Base-by-base conservation (phyloP, 306 rosid genomes). In the Geum urbanum region DNA sequence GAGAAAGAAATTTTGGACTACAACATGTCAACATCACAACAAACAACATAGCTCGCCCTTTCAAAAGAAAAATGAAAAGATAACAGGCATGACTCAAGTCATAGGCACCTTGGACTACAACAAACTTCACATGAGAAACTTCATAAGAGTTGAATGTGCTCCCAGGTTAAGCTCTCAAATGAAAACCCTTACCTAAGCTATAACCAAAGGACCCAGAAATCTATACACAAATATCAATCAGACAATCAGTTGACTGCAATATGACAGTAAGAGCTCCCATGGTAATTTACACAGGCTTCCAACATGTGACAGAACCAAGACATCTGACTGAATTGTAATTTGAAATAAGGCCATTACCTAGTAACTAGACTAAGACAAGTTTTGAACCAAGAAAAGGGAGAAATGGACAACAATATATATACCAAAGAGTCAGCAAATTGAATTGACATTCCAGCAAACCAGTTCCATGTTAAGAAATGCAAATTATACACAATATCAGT, bases 281-380 rank as follows among this genome's bases (percentile, higher is more conserved):
- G 40, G 53, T 18, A 74, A 55, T n/a, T 72, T 74, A 89, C 9
- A 71, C 65, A 7, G 89, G 91, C 75, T 84, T 87, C 79, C 91
- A 84, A 77, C 84, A 74, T 40, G 85, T 68, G 73, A 90, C 37
- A 32, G 37, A 32, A 32, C 37, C 37, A 32, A 3, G 10, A 12
- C 45, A 54, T 19, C 35, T 20, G 32, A 22, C 12, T 37, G 19
- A 16, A 6, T 2, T 39, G 66, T 16, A 35, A 35, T 15, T 12
- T 56, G 24, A 39, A n/a, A 61, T 16, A 11, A 32, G 40, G 9
- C 61, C 41, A 62, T 3, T 16, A 48, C 15, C 12, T 12, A 45
- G 7, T 24, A 41, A 46, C 43, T 6, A 2, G 43, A n/a, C 53
- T 5, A 18, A 6, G 43, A 65, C 32, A 12, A 54, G 13, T 41